Conservation (phyloP, 192 early-diverging fungal species). For the Podila epicladia region DNA sequence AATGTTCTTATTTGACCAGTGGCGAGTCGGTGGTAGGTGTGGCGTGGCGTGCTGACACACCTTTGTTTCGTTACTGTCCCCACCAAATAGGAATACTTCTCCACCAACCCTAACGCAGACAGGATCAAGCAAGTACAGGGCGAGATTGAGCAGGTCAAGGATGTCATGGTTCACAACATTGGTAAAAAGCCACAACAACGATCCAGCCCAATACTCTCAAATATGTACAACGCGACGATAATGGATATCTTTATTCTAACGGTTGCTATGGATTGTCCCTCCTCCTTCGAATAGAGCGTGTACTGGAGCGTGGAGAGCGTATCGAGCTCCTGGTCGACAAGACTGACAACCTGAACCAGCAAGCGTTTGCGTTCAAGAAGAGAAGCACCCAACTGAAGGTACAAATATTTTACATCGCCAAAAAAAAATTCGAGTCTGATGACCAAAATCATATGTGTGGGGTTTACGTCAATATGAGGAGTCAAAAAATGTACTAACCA, state of each 20-base stretch:
- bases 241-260: too few relatives aligned
- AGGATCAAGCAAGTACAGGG: constrained; percentile 83
- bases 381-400: constrained; percentile 83
- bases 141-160: constrained; percentile 93
- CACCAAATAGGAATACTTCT: constrained; percentile 72
- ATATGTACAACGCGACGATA: too few relatives aligned
- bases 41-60: too few relatives aligned
- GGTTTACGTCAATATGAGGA: not conserved
- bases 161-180: constrained; percentile 96
- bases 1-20: not conserved
- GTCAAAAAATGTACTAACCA: not conserved
- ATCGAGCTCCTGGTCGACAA: constrained; percentile 93
- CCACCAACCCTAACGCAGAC: constrained; percentile 76
- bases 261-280: too few relatives aligned
- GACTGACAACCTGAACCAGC: constrained; percentile 86
- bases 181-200: constrained; percentile 49
- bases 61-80: not conserved
- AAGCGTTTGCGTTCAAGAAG: constrained; percentile 91
- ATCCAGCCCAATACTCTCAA: too few relatives aligned
- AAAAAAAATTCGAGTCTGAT: not conserved
- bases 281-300: constrained; percentile 65
- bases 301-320: constrained; percentile 87
- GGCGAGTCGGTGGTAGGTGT: too few relatives aligned
- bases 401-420: constrained; percentile 9
- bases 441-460: too few relatives aligned